These are phyloP conservation scores for Crithidia bombi DNA, from an alignment of 208 protist species.

Conservation along the genomic window DNA sequence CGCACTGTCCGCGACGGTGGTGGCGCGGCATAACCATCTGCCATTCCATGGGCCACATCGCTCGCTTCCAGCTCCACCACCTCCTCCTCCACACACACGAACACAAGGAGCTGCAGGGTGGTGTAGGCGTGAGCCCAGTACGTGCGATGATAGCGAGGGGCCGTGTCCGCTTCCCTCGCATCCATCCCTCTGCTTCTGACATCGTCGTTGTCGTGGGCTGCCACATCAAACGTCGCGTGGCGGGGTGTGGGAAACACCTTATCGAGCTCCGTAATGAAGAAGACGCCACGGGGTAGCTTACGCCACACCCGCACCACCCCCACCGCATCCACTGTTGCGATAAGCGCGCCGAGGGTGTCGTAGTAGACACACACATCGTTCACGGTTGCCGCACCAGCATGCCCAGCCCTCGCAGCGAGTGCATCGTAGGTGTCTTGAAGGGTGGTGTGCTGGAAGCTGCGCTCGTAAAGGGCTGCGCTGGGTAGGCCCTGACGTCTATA, in stretches of 20 bases:
- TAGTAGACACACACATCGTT: conserved; percentile 51
- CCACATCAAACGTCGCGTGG: background rate
- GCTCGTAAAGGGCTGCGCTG: conserved; percentile 55
- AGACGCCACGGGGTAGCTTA: conserved; percentile 66
- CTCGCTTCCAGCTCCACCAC: background rate
- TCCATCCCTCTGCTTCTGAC: background rate
- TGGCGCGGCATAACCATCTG: background rate
- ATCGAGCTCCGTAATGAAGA: conserved; percentile 63
- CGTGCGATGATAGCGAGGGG: background rate
- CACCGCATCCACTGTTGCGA: conserved; percentile 52
- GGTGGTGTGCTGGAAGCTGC: conserved; percentile 62
- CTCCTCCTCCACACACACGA: conserved; percentile 43
- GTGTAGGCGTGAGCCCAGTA: conserved; percentile 34
- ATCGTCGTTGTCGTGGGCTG: too few relatives aligned
- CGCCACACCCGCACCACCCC: conserved; percentile 70
- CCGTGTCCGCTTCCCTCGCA: background rate
- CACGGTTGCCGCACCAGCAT: conserved; percentile 13
- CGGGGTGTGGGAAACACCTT: conserved; percentile 37
- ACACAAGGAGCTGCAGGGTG: conserved; percentile 38
- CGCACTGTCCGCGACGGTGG: conserved; percentile 22
- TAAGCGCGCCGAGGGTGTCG: conserved; percentile 57
- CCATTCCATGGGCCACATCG: background rate
- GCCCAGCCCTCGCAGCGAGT: background rate
- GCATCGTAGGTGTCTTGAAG: conserved; percentile 33
- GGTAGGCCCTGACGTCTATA: conserved; percentile 43